Conservation (phyloP, 2,329 filamentous ascomycete genomes). For the Colletotrichum theobromicola region DNA sequence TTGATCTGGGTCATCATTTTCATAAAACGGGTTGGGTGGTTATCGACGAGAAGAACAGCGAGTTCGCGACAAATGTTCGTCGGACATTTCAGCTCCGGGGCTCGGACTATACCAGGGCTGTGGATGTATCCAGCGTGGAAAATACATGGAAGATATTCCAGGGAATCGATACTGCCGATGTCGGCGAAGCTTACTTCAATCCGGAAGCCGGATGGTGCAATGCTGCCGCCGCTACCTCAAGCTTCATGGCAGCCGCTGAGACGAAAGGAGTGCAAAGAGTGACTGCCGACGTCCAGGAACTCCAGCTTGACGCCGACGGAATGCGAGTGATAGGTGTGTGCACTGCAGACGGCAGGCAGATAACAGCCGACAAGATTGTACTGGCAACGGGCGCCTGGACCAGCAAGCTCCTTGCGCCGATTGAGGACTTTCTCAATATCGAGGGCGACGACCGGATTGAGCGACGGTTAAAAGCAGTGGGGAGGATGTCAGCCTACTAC, state of each 20-base stretch:
- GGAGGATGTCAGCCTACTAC: conserved; percentile 3
- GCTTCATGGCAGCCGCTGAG: not conserved
- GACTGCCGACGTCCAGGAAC: not conserved
- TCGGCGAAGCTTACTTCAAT: conserved; percentile 1
- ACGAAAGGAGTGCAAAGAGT: not conserved
- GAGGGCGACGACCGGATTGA: not conserved
- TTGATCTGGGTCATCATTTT: conserved; percentile 3
- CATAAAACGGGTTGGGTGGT: conserved; percentile 4
- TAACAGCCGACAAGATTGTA: conserved; percentile 53
- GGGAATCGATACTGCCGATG: not conserved
- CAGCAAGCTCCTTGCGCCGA: conserved; percentile 49
- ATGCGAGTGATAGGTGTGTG: not conserved
- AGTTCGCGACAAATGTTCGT: not conserved
- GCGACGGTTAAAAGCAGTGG: conserved; percentile 1
- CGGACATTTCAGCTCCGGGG: not conserved
- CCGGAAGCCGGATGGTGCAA: conserved; percentile 12
- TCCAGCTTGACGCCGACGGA: not conserved
- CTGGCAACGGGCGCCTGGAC: conserved; percentile 60
- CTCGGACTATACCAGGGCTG: not conserved
- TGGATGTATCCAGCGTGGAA: not conserved
- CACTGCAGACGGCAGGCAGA: not conserved
- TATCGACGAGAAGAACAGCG: not conserved
- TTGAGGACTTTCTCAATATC: not conserved
- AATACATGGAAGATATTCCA: not conserved
- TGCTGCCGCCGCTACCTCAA: not conserved